These are phyloP conservation scores for Agaricus sinodeliciosus DNA, from an alignment of 768 basidiomycete species.

Conservation along the genomic window DNA sequence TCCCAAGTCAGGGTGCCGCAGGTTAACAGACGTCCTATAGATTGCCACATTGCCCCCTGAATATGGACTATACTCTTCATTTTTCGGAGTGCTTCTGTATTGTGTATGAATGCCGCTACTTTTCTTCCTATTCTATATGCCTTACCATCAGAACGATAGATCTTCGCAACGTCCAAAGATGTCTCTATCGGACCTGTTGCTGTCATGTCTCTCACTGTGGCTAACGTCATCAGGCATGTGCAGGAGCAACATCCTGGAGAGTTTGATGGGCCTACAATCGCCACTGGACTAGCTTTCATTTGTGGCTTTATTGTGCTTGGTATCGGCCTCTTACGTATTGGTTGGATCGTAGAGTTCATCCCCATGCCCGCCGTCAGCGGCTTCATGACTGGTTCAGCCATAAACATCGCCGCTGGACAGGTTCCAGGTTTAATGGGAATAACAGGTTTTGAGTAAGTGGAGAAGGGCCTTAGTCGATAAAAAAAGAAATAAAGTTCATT, in stretches of 20 bases:
- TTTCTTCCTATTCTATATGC: neutral
- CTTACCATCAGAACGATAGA: constrained; percentile 29
- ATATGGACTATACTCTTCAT: constrained; percentile 92
- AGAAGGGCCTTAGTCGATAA: neutral
- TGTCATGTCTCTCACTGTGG: constrained; percentile 89
- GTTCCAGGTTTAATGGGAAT: constrained; percentile 88
- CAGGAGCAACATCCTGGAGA: constrained; percentile 42
- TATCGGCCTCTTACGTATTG: constrained; percentile 83
- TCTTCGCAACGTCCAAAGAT: constrained; percentile 97
- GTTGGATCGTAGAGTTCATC: constrained; percentile 95
- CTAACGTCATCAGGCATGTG: constrained; percentile 73
- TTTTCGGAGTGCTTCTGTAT: constrained; percentile 81
- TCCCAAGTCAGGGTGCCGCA: neutral
- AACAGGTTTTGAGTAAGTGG: constrained; percentile 68
- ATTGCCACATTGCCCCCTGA: constrained; percentile 78
- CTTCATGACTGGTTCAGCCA: constrained; percentile 98
- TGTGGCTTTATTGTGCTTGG: constrained; percentile 88
- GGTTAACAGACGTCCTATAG: constrained; percentile 27
- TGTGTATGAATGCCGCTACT: constrained; percentile 43
- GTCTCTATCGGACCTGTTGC: constrained; percentile 99
- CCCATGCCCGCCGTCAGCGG: constrained; percentile 79
- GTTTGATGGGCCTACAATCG: constrained; percentile 71
- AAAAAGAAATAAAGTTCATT: neutral
- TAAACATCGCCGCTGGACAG: constrained; percentile 85
- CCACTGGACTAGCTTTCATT: constrained; percentile 77